phyloP scores from a whole-genome alignment of 225 moss, liverwort and hornwort genomes.

The Pleurozium schreberi region DNA sequence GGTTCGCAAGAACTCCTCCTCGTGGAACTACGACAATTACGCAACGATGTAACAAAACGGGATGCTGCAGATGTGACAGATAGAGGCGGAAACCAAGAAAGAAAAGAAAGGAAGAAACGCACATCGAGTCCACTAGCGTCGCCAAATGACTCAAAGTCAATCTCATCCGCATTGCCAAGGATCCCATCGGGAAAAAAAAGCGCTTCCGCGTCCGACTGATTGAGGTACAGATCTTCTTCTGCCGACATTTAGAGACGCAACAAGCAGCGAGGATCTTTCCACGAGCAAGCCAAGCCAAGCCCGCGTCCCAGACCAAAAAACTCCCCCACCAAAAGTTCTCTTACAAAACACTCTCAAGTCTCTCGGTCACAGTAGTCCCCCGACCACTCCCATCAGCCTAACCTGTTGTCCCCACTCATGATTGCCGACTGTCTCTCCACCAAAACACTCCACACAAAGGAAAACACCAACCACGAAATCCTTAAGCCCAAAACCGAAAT shows the following conservation, averaged over 20 bases:
- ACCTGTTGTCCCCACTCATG: conserved; percentile 65
- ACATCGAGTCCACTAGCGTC: conserved; percentile 55
- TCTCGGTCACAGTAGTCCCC: neutral
- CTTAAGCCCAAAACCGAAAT: neutral
- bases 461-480: neutral
- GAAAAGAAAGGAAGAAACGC: neutral
- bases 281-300: conserved; percentile 6
- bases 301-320: neutral
- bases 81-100: neutral
- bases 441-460: neutral
- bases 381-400: conserved; percentile 31
- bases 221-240: conserved; percentile 51
- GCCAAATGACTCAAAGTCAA: conserved; percentile 68
- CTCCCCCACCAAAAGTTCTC: neutral
- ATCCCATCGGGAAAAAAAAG: conserved; percentile 47
- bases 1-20: neutral
- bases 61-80: neutral
- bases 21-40: neutral
- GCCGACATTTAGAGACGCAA: conserved; percentile 45
- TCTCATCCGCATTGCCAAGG: conserved; percentile 51
- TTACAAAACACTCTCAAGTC: neutral
- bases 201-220: conserved; percentile 48
- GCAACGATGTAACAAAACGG: neutral
- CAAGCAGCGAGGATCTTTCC: conserved; percentile 2
- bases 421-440: neutral